Evolutionary conservation across 768 basidiomycete species (phyloP).

Genomic region (Chalciporus chontae): DNA sequence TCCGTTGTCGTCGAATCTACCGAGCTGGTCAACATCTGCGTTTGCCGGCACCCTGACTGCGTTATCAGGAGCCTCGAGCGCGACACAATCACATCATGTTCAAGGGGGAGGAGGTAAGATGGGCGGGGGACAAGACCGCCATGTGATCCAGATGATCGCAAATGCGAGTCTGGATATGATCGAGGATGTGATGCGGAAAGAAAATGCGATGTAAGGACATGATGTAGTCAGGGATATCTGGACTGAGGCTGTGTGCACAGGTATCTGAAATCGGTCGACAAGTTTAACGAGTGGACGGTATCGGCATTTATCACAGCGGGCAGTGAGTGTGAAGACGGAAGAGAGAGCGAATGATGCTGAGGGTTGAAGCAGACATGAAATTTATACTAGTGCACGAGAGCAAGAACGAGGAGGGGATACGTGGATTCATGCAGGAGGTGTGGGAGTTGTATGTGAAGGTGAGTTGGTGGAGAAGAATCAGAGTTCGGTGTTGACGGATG

Average conservation of each 20-base stretch:
- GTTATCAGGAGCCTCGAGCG: conserved; percentile 78
- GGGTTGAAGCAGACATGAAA: conserved; percentile 71
- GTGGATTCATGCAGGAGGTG: conserved; percentile 86
- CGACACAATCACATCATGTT: conserved; percentile 57
- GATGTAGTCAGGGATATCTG: conserved; percentile 1
- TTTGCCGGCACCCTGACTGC: conserved; percentile 89
- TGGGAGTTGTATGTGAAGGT: conserved; percentile 99
- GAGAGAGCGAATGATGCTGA: conserved; percentile 18
- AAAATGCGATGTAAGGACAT: conserved; percentile 68
- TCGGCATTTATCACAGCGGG: conserved; percentile 95
- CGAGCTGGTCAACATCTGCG: conserved; percentile 88
- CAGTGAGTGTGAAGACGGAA: conserved; percentile 52
- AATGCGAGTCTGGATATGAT: conserved; percentile 94
- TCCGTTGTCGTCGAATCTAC: conserved; percentile 77
- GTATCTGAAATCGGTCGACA: conserved; percentile 94
- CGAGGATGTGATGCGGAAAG: conserved; percentile 87
- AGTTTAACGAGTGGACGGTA: conserved; percentile 98
- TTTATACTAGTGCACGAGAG: conserved; percentile 91
- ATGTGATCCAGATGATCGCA: conserved; percentile 99
- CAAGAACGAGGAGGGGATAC: conserved; percentile 97
- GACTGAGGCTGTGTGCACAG: conserved; percentile 42
- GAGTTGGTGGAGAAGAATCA: too few species aligned
- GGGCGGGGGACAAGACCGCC: conserved; percentile 81
- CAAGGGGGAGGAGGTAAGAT: conserved; percentile 63
- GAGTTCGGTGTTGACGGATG: neutral